These are phyloP conservation scores for Gossypium trilobum DNA, from an alignment of 441 rosid genomes.

Conservation along the genomic window DNA sequence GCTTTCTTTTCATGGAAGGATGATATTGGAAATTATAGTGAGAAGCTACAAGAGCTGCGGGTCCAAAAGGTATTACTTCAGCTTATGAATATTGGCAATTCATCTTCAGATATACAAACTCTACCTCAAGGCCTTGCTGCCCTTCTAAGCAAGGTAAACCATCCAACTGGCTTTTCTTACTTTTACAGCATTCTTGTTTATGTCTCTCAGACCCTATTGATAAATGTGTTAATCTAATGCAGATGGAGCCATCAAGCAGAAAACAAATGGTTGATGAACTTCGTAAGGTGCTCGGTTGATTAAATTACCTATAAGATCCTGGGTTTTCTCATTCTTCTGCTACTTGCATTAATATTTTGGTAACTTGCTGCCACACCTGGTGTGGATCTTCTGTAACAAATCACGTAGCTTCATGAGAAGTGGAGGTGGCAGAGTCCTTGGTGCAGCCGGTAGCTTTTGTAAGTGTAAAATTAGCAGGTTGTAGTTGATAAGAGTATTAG, in stretches of 20 bases:
- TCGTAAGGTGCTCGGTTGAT: constrained; percentile 55
- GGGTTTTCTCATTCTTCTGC: background rate
- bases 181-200: constrained; percentile 6
- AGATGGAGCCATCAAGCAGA: constrained; percentile 80
- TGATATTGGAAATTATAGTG: constrained; percentile 47
- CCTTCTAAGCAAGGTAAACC: constrained; percentile 74
- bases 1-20: constrained; percentile 84
- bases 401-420: constrained; percentile 6
- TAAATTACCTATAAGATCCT: background rate
- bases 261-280: constrained; percentile 47
- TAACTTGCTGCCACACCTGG: constrained; percentile 1
- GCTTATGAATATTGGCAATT: constrained; percentile 57
- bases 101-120: constrained; percentile 62
- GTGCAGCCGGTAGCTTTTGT: background rate
- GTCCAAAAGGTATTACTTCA: constrained; percentile 68
- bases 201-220: constrained; percentile 1
- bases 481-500: background rate
- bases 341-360: background rate
- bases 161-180: constrained; percentile 11
- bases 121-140: constrained; percentile 85
- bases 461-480: constrained; percentile 20
- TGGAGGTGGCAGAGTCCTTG: background rate
- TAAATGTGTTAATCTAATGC: constrained; percentile 31
- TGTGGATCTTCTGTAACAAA: background rate
- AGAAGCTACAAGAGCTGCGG: constrained; percentile 62